Evolutionary conservation across 2,329 filamentous ascomycete species (phyloP).

Genomic region (Pezicula radicicola): DNA sequence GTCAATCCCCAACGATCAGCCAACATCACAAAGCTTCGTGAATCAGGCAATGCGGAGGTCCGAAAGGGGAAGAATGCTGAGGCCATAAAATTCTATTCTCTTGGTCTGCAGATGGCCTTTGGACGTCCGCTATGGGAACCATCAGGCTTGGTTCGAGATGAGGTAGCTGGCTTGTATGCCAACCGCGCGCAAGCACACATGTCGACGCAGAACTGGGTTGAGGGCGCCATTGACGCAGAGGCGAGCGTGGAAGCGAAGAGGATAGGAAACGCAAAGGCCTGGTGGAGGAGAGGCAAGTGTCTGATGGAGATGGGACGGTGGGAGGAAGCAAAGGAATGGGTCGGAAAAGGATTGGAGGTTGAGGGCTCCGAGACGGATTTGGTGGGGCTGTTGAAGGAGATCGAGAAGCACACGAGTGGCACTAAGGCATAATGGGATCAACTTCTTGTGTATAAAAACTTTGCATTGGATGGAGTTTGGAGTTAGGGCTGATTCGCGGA

Average conservation of each 20-base stretch:
- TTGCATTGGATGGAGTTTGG: not conserved
- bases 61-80: constrained; percentile 73
- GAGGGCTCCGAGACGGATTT: constrained; percentile 70
- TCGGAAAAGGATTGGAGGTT: constrained; percentile 75
- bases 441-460: not conserved
- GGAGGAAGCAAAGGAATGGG: constrained; percentile 78
- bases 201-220: constrained; percentile 76
- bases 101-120: constrained; percentile 89
- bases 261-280: constrained; percentile 87
- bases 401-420: constrained; percentile 41
- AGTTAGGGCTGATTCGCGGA: not conserved
- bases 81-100: constrained; percentile 75
- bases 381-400: constrained; percentile 59
- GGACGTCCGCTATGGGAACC: constrained; percentile 86
- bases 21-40: constrained; percentile 86
- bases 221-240: constrained; percentile 84
- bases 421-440: constrained; percentile 16
- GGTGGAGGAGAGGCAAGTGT: constrained; percentile 85
- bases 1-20: constrained; percentile 90
- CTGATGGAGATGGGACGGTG: constrained; percentile 86
- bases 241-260: constrained; percentile 84
- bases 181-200: constrained; percentile 92
- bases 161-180: constrained; percentile 74
- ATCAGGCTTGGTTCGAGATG: constrained; percentile 76
- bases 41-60: constrained; percentile 79